phyloP scores from a whole-genome alignment of 257 asterid species.

The Solanum rostratum region DNA sequence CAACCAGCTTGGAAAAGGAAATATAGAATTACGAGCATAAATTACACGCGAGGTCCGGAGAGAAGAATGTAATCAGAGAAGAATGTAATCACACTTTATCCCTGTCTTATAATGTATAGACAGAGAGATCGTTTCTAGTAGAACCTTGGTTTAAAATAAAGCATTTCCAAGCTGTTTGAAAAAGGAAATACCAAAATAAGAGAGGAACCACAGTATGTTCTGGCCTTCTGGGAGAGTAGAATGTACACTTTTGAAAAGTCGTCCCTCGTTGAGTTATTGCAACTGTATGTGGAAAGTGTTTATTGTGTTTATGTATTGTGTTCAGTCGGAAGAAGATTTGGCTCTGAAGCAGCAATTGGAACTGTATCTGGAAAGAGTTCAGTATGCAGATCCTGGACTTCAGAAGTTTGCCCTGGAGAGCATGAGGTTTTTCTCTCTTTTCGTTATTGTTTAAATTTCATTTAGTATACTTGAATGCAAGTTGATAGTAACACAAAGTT shows the following conservation, averaged over 20 bases:
- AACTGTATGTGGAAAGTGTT: too few relatives aligned
- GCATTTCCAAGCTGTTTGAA: not conserved
- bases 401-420: conserved; percentile 81
- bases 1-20: not conserved
- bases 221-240: not conserved
- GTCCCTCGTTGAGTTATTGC: not conserved
- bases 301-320: not conserved
- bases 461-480: not conserved
- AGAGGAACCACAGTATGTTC: not conserved
- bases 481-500: not conserved
- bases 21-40: not conserved
- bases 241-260: not conserved
- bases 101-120: not conserved
- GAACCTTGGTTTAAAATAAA: not conserved
- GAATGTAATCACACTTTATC: not conserved
- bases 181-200: not conserved
- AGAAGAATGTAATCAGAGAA: too few relatives aligned
- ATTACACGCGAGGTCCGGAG: too few relatives aligned
- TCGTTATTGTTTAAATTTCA: not conserved
- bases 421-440: conserved; percentile 51
- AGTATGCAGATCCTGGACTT: conserved; percentile 74
- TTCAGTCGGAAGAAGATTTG: conserved; percentile 87
- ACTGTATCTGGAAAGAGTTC: conserved; percentile 80
- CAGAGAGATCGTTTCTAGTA: not conserved
- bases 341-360: conserved; percentile 88